phyloP scores from a whole-genome alignment of 1,284 basidiomycete species.

The Gomphus bonarii region DNA sequence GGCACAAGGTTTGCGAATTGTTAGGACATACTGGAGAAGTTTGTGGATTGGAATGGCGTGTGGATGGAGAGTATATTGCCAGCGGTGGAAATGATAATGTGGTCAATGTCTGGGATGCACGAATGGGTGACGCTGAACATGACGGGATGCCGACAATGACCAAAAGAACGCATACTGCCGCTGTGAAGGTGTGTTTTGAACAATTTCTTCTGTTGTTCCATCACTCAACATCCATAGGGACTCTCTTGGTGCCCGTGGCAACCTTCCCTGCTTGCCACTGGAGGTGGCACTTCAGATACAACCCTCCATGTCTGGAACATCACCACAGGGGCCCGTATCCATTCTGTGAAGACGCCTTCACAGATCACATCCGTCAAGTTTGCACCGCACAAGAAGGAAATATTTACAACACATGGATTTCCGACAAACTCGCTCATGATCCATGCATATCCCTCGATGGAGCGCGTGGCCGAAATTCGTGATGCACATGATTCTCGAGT shows the following conservation, averaged over 20 bases:
- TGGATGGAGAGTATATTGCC: slow-evolving; percentile 81
- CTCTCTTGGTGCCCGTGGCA: slow-evolving; percentile 99
- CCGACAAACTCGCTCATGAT: slow-evolving; percentile 67
- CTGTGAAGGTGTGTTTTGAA: slow-evolving; percentile 63
- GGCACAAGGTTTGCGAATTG: slow-evolving; percentile 85
- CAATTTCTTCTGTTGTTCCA: neutral
- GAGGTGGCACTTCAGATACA: slow-evolving; percentile 92
- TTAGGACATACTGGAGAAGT: slow-evolving; percentile 86
- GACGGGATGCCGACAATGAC: slow-evolving; percentile 77
- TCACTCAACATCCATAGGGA: slow-evolving; percentile 38
- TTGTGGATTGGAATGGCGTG: slow-evolving; percentile 75
- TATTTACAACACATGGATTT: slow-evolving; percentile 90
- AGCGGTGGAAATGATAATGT: slow-evolving; percentile 95
- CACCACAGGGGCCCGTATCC: slow-evolving; percentile 80
- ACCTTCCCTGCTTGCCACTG: slow-evolving; percentile 82
- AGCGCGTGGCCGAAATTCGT: slow-evolving; percentile 77
- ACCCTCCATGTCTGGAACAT: slow-evolving; percentile 92
- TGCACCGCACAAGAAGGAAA: slow-evolving; percentile 83
- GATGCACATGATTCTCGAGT: slow-evolving; percentile 90
- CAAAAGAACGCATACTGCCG: slow-evolving; percentile 89
- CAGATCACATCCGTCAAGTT: slow-evolving; percentile 93
- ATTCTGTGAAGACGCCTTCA: slow-evolving; percentile 73
- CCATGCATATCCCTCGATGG: slow-evolving; percentile 59
- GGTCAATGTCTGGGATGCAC: slow-evolving; percentile 91
- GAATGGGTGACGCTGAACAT: slow-evolving; percentile 51